A percentile compares a stretch with the other conserved stretches of the same genome.
Evolutionary conservation across 2,329 filamentous ascomycete species (phyloP).

Genomic region (Clonostachys sp.): DNA sequence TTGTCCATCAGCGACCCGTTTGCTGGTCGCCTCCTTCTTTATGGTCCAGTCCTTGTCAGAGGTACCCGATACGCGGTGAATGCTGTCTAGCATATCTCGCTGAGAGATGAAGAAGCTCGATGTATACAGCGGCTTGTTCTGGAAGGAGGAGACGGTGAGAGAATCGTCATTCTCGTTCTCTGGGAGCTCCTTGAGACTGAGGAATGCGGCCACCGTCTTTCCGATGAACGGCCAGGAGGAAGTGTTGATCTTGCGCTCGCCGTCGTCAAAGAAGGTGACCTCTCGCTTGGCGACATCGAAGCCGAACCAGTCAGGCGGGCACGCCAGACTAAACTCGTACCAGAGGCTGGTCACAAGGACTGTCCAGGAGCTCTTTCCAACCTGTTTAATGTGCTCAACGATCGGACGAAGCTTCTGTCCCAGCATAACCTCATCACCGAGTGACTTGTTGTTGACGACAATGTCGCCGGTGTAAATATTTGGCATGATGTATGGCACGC

Average conservation of each 20-base stretch:
- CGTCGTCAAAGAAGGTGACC: conserved; percentile 49
- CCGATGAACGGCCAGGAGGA: conserved; percentile 54
- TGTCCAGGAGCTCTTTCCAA: conserved; percentile 24
- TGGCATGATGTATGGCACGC: conserved; percentile 50
- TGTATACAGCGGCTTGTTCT: conserved; percentile 44
- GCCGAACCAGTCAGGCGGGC: conserved; percentile 29
- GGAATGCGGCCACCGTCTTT: conserved; percentile 42
- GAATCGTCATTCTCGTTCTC: conserved; percentile 31
- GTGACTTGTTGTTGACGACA: conserved; percentile 17
- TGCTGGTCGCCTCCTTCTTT: conserved; percentile 32
- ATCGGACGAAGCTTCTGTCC: too few relatives aligned
- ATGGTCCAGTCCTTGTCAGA: conserved; percentile 58
- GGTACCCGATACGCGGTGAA: conserved; percentile 53
- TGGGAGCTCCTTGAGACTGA: conserved; percentile 40
- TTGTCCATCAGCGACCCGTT: conserved; percentile 43
- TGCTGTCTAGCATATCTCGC: conserved; percentile 58
- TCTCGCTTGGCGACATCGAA: conserved; percentile 38
- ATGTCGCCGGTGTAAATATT: conserved; percentile 41
- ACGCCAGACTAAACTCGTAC: conserved; percentile 46
- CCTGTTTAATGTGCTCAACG: too few relatives aligned
- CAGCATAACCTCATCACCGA: too few relatives aligned
- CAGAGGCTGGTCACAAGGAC: conserved; percentile 48
- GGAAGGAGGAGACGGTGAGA: conserved; percentile 17
- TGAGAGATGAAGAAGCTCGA: conserved; percentile 56
- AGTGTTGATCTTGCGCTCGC: conserved; percentile 47